phyloP scores from a whole-genome alignment of 805 yeast genomes.

The Saccharomycopsis fibuligera region DNA sequence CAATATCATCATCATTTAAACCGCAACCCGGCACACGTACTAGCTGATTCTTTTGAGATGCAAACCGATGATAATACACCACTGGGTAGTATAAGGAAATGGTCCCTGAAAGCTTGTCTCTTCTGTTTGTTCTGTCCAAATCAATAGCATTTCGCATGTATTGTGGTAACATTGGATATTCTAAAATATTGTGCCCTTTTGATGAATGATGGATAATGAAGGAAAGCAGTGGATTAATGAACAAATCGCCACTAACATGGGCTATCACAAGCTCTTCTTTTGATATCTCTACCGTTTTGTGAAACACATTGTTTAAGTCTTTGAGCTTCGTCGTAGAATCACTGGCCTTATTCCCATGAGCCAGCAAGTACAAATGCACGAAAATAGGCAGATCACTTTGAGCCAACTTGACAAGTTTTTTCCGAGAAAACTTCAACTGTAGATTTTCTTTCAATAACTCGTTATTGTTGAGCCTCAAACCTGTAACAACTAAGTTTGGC shows the following conservation, averaged over 20 bases:
- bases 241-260: background rate
- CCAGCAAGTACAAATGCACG: slow-evolving; percentile 3
- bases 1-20: background rate
- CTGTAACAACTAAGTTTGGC: background rate
- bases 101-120: slow-evolving; percentile 12
- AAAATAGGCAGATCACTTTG: background rate
- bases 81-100: slow-evolving; percentile 14
- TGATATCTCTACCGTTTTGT: slow-evolving; percentile 1
- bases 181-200: background rate
- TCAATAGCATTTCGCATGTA: background rate
- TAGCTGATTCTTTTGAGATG: background rate
- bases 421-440: background rate
- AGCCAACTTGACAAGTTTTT: background rate
- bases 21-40: background rate
- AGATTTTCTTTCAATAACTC: background rate
- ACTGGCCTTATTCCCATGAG: background rate
- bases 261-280: background rate
- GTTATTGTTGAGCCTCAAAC: background rate
- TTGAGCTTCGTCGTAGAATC: background rate
- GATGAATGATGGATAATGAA: background rate
- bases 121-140: slow-evolving; percentile 8
- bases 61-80: slow-evolving; percentile 2
- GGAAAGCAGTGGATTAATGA: slow-evolving; percentile 1
- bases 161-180: slow-evolving; percentile 3
- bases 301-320: slow-evolving; percentile 2